phyloP scores from a whole-genome alignment of 805 yeast genomes.

The Yarrowia yakushimensis region DNA sequence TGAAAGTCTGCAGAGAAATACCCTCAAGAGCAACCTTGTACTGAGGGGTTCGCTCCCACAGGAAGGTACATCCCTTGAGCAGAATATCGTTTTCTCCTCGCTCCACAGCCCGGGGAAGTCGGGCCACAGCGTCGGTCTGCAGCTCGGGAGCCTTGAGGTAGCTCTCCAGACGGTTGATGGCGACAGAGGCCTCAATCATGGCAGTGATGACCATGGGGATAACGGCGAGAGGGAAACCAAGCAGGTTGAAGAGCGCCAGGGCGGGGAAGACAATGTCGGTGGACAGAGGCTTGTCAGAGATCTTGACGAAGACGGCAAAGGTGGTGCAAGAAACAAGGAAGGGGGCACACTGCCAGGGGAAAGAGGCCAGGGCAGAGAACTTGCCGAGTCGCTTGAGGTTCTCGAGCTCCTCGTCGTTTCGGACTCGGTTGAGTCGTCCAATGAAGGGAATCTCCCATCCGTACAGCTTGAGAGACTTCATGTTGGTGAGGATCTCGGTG shows the following conservation, averaged over 20 bases:
- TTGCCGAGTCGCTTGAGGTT: conserved; percentile 71
- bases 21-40: conserved; percentile 55
- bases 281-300: conserved; percentile 64
- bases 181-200: conserved; percentile 75
- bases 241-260: conserved; percentile 61
- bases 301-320: conserved; percentile 72
- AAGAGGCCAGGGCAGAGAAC: conserved; percentile 82
- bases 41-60: conserved; percentile 62
- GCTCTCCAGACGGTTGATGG: conserved; percentile 55
- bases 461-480: conserved; percentile 79
- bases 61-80: conserved; percentile 40
- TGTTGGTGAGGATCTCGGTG: conserved; percentile 83
- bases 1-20: conserved; percentile 63
- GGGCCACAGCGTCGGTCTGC: conserved; percentile 71
- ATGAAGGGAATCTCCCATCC: conserved; percentile 84
- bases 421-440: conserved; percentile 48
- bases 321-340: conserved; percentile 89
- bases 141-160: conserved; percentile 72
- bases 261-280: conserved; percentile 84
- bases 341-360: conserved; percentile 86
- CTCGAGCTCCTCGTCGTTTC: conserved; percentile 59
- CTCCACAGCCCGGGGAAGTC: conserved; percentile 49
- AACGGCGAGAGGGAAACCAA: conserved; percentile 87
- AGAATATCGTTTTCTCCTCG: conserved; percentile 58
- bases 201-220: conserved; percentile 87